Evolutionary conservation across 306 rosid species (phyloP).

Genomic region (Abrus pulchellus): DNA sequence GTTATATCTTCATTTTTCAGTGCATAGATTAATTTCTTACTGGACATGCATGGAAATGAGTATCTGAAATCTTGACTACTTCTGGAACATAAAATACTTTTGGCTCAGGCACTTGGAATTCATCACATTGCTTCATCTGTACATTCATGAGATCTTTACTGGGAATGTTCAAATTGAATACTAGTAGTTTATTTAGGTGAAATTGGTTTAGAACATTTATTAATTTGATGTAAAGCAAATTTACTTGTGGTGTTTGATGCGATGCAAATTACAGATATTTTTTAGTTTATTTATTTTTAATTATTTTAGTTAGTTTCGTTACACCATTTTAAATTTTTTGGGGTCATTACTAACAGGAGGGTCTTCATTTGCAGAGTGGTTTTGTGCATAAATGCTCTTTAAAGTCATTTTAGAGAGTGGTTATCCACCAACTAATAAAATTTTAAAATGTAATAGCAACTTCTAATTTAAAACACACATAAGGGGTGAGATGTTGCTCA

Average conservation of each 20-base stretch:
- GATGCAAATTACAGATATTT: background rate
- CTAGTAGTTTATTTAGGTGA: background rate
- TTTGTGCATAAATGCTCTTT: too few relatives aligned
- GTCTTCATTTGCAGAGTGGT: too few relatives aligned
- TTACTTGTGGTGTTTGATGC: slow-evolving; percentile 16
- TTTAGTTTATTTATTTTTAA: background rate
- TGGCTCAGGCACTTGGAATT: slow-evolving; percentile 5
- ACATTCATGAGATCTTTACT: slow-evolving; percentile 22
- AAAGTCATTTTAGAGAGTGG: too few relatives aligned
- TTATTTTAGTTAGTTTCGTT: too few relatives aligned
- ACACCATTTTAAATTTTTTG: too few relatives aligned
- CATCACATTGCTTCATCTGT: slow-evolving; percentile 25
- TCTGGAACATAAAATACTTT: background rate
- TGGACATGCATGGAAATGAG: slow-evolving; percentile 7
- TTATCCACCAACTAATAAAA: too few relatives aligned
- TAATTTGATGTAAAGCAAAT: slow-evolving; percentile 27
- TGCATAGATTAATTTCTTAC: slow-evolving; percentile 2
- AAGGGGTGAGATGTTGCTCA: too few relatives aligned
- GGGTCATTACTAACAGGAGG: too few relatives aligned
- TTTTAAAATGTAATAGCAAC: too few relatives aligned
- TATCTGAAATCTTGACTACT: slow-evolving; percentile 26
- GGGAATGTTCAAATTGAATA: background rate
- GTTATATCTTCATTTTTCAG: background rate
- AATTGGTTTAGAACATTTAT: slow-evolving; percentile 22
- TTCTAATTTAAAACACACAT: too few relatives aligned